A percentile compares a stretch with the other conserved stretches of the same genome.
These are phyloP conservation scores for Phytopythium helicoides DNA, from an alignment of 352 stramenopile genomes.

Conservation along the genomic window DNA sequence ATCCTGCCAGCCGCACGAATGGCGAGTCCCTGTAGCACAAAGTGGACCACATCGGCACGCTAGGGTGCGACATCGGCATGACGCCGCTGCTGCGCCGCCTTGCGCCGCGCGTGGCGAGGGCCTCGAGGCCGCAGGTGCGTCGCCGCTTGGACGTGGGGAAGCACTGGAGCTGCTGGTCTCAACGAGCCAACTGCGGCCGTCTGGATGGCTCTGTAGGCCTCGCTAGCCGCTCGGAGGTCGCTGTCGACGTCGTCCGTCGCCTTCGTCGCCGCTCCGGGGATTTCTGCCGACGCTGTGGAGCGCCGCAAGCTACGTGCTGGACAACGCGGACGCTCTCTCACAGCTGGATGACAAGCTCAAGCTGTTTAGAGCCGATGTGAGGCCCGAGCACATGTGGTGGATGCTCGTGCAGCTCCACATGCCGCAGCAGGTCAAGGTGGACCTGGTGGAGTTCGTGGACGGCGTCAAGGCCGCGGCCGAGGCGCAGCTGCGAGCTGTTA, in stretches of 20 bases:
- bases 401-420: slow-evolving; percentile 36
- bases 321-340: slow-evolving; percentile 13
- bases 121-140: not conserved
- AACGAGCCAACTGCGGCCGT: no score
- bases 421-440: slow-evolving; percentile 22
- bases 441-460: slow-evolving; percentile 39
- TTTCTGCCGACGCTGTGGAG: slow-evolving; percentile 10
- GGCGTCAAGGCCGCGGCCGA: slow-evolving; percentile 23
- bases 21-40: no score
- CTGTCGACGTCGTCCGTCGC: slow-evolving; percentile 6
- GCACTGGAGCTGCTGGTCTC: not conserved
- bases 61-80: not conserved
- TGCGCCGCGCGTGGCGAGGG: not conserved
- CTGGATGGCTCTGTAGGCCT: not conserved
- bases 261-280: slow-evolving; percentile 14
- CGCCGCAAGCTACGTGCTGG: slow-evolving; percentile 14
- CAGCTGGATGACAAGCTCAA: slow-evolving; percentile 24
- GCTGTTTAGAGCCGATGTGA: slow-evolving; percentile 19
- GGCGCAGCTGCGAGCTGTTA: slow-evolving; percentile 28
- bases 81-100: not conserved
- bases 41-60: not conserved
- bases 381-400: slow-evolving; percentile 19
- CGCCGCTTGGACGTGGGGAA: not conserved
- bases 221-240: not conserved
- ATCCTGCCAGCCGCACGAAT: no score